Evolutionary conservation across 1,284 basidiomycete genomes (phyloP).

Genomic region (Gyrodon tennesseensis): DNA sequence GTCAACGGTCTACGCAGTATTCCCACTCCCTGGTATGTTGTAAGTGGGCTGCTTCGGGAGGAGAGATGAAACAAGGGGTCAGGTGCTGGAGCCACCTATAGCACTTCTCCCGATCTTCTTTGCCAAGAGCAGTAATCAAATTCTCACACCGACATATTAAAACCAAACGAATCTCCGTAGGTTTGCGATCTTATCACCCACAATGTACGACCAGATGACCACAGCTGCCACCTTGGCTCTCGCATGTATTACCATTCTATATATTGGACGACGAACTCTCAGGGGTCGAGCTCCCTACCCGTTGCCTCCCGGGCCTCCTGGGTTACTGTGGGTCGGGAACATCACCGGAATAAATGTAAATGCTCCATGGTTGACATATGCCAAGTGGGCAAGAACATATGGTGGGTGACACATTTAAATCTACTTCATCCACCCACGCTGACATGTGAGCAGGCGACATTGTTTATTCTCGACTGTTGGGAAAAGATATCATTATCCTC

Average conservation of each 20-base stretch:
- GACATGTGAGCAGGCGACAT: constrained; percentile 22
- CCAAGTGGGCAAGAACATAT: constrained; percentile 27
- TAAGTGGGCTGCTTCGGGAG: too few relatives aligned
- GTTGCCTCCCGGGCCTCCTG: constrained; percentile 23
- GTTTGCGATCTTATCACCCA: neutral
- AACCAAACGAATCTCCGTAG: neutral
- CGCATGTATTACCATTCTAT: neutral
- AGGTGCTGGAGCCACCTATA: too few relatives aligned
- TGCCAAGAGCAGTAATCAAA: neutral
- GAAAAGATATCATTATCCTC: constrained; percentile 30
- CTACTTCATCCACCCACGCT: neutral
- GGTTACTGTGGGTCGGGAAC: constrained; percentile 17
- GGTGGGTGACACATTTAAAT: constrained; percentile 7
- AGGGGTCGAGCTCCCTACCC: neutral
- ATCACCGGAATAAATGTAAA: constrained; percentile 9
- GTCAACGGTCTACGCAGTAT: too few relatives aligned
- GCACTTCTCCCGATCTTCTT: too few relatives aligned
- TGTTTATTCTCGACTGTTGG: constrained; percentile 22
- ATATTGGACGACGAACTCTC: neutral
- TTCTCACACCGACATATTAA: neutral
- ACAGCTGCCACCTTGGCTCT: neutral
- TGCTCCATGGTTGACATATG: constrained; percentile 22
- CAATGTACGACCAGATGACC: constrained; percentile 4
- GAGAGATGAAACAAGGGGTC: too few relatives aligned
- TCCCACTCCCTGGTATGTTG: too few relatives aligned